These are phyloP conservation scores for Alloteropsis semialata DNA, from an alignment of 176 grass and related monocot genomes.

Conservation along the genomic window DNA sequence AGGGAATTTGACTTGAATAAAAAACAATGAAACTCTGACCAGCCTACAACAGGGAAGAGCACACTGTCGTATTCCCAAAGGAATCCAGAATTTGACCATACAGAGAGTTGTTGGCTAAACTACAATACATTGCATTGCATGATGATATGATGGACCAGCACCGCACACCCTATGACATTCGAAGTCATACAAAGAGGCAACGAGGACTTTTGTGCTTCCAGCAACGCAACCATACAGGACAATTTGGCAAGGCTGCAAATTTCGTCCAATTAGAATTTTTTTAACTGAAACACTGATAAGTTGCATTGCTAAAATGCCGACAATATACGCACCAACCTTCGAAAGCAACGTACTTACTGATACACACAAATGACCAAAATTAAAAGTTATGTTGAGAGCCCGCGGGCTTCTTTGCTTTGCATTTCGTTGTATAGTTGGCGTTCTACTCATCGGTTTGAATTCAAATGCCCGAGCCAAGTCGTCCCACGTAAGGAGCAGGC, in stretches of 20 bases:
- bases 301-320: not conserved
- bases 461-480: slow-evolving; percentile 7
- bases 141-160: not conserved
- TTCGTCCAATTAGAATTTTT: not conserved
- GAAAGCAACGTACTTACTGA: not conserved
- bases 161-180: not conserved
- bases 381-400: not conserved
- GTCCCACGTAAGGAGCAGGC: not conserved
- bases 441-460: not conserved
- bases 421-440: not conserved
- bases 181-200: not conserved
- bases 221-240: not conserved
- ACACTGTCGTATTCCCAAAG: not conserved
- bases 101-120: slow-evolving; percentile 1
- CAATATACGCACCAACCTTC: not conserved
- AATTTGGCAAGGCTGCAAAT: not conserved
- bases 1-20: slow-evolving; percentile 8
- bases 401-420: not conserved
- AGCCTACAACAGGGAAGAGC: not conserved
- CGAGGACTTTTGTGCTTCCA: not conserved
- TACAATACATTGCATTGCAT: not conserved
- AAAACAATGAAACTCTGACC: not conserved
- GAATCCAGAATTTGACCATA: slow-evolving; percentile 17
- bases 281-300: not conserved
- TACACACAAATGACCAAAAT: not conserved